Evolutionary conservation across 2,329 filamentous ascomycete genomes (phyloP), one percentile per base, ranked within the genome.

Genomic region (Curvularia eragrostidis): DNA sequence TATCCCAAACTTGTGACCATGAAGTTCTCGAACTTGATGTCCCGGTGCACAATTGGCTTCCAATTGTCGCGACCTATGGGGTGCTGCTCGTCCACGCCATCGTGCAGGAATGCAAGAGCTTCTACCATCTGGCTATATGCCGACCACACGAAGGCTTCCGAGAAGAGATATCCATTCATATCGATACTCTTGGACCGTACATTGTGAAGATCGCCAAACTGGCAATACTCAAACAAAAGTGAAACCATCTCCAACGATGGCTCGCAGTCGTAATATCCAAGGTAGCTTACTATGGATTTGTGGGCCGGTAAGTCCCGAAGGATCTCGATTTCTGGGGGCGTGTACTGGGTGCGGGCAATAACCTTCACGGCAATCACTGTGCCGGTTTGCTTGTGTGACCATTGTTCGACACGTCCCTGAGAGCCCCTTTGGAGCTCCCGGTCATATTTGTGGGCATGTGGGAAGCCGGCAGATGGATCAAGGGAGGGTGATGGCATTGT

Each of bases 21-120:
- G 26, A 98, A 96, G 68, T 97, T 97, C 73, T 97, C 93, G 0
- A 91, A 91, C 76, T 97, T 97, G 78, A 98, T 96, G 69, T 98
- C 94, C 55, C 94, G 89, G 75, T 98, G 95, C 9, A 97, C 91
- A 73, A 98, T 94, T 75, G 96, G 93, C 72, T 91, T 89, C 72
- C 90, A 89, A 80, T 96, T 9, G 38, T 61, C 43, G 24, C 24
- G 41, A 21, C 56, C 52, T 1, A 19, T 23, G 1, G 50, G 39
- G 5, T 48, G 15, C 9, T 26, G 18, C 2, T 36, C 43, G 36
- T 62, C 62, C 5, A 61, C 55, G 4, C 67, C 67, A 28, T 64
- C 56, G 52, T 71, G 69, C 3, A 71, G 53, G 48, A 67, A 69
- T 1, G 67, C 63, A 5, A 67, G 28, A 0, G 66, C 67, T 2